Base-by-base conservation (phyloP, 2,329 filamentous ascomycete genomes). In the Aureobasidium sp. region DNA sequence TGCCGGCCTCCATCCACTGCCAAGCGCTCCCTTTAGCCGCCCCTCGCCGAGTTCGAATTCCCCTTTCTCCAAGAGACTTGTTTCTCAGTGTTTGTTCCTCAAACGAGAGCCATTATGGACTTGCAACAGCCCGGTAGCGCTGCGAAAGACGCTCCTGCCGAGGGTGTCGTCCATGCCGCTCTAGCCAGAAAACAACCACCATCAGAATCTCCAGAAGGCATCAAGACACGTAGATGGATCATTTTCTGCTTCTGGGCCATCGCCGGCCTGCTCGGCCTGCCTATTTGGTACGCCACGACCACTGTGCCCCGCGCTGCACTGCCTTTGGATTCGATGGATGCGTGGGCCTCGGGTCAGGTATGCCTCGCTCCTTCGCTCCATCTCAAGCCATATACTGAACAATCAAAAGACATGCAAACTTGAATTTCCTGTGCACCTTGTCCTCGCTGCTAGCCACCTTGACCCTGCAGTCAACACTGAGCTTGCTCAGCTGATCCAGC, bases 261-360 rank as follows among this genome's bases (percentile, higher is more conserved):
- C 32, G 88, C 95, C 6, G 67, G 95, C 6, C 79, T 85, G 25
- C 72, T 98, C 5, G 93, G 93, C 2, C 69, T 98, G 59, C 93
- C 93, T 54, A 85, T 95, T 79, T 98, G 93, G 93, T 94, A 89
- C 83, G 84, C 83, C 68, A 97, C 93, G 0, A 98, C 93, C 3
- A 86, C 87, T 0, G 95, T 97, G 53, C 90, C 95, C 68, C 81
- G 93, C 53, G 90, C 91, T 11, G 79, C 83, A 39, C 73, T 98
- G 61, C 93, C 93, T 4, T 70, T 96, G 60, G 79, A 86, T 64
- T 79, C 84, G 52, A 98, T 98, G 93, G 80, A 86, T 60, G 80
- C 86, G 57, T 97, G 93, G 91, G 87, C 89, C 8, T 87, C 94
- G 64, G 90, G 90, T 59, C 88, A 86, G 78, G 90, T 94, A 69